These are phyloP conservation scores for Umbilicus rupestris DNA, from an alignment of 164 flowering plant genomes.

Conservation along the genomic window DNA sequence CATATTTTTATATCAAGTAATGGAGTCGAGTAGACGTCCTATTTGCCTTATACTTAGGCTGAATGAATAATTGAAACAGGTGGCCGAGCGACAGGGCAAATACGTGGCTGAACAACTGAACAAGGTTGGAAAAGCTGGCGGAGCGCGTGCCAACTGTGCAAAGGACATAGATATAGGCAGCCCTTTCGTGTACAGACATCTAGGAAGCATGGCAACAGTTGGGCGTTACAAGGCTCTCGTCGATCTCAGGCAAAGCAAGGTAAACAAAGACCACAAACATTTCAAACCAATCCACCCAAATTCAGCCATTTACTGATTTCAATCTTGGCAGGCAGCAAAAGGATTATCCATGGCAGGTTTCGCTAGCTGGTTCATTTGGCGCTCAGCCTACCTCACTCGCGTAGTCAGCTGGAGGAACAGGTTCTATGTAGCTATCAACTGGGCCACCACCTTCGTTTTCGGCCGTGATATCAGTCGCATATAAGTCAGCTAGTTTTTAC, in stretches of 20 bases:
- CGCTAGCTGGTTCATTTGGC: conserved; percentile 83
- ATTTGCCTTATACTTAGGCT: background rate
- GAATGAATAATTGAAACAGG: conserved; percentile 30
- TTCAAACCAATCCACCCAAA: background rate
- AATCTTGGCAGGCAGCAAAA: conserved; percentile 51
- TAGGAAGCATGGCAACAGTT: conserved; percentile 94
- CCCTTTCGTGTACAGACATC: conserved; percentile 80
- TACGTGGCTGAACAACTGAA: conserved; percentile 60
- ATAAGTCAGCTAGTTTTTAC: conserved; percentile 20
- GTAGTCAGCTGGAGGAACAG: conserved; percentile 97
- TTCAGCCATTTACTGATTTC: background rate
- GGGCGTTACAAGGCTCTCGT: conserved; percentile 97
- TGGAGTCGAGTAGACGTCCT: no score
- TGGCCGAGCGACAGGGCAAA: conserved; percentile 93
- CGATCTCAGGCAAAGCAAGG: conserved; percentile 92
- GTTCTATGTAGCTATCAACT: conserved; percentile 83
- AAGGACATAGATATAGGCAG: conserved; percentile 46
- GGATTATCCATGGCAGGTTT: conserved; percentile 79
- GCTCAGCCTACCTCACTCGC: conserved; percentile 88
- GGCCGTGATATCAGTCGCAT: conserved; percentile 95
- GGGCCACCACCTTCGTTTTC: conserved; percentile 79
- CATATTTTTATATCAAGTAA: background rate
- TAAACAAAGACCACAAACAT: background rate
- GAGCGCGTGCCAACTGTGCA: conserved; percentile 59
- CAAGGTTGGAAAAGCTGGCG: conserved; percentile 58